Conservation (phyloP, 176 grass and related monocot species). For the Eragrostis curvula region DNA sequence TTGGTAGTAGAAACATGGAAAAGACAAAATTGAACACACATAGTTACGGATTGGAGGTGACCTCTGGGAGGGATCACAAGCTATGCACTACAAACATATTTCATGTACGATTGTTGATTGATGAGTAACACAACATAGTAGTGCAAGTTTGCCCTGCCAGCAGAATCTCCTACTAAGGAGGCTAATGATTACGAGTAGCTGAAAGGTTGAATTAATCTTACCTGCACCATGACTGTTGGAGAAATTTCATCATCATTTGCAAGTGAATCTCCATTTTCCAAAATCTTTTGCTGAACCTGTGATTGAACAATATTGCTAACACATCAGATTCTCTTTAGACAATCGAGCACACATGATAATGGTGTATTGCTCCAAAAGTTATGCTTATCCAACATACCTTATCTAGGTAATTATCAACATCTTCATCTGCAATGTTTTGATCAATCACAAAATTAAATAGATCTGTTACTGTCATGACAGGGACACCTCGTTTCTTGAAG, state of each 20-base stretch:
- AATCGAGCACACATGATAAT: background rate
- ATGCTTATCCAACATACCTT: slow-evolving; percentile 61
- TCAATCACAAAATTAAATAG: slow-evolving; percentile 94
- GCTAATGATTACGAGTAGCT: slow-evolving; percentile 8
- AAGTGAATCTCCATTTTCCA: slow-evolving; percentile 65
- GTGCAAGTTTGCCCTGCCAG: background rate
- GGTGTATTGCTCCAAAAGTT: slow-evolving; percentile 18
- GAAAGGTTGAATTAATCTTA: slow-evolving; percentile 42
- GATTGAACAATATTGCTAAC: slow-evolving; percentile 35
- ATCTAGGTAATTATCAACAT: slow-evolving; percentile 83
- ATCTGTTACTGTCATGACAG: slow-evolving; percentile 75
- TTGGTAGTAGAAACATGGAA: background rate
- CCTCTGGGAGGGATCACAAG: background rate
- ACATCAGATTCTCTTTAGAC: background rate
- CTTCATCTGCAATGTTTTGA: slow-evolving; percentile 76
- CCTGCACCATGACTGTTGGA: slow-evolving; percentile 85
- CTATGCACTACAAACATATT: background rate
- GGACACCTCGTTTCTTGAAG: slow-evolving; percentile 84
- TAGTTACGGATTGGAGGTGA: slow-evolving; percentile 6
- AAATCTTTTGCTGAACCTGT: slow-evolving; percentile 82
- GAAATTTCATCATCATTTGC: slow-evolving; percentile 67
- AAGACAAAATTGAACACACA: slow-evolving; percentile 17
- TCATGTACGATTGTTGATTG: background rate
- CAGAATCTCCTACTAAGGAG: slow-evolving; percentile 7
- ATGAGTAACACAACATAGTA: slow-evolving; percentile 2